phyloP scores from a whole-genome alignment of 2,329 filamentous ascomycete species.

The Pestalotiopsis sp. region DNA sequence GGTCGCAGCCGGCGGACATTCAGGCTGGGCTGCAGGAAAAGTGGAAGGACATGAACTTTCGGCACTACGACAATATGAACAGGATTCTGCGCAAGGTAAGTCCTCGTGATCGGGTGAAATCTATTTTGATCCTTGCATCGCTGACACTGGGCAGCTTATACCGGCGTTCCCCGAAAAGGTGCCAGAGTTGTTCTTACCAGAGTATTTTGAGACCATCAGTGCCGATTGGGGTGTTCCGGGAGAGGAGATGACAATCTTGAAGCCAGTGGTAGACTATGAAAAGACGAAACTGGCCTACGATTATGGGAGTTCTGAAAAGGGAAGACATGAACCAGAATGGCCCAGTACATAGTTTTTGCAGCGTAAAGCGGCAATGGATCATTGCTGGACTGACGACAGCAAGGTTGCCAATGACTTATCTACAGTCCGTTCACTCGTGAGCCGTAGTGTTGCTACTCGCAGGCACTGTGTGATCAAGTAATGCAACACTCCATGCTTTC shows the following conservation, averaged over 20 bases:
- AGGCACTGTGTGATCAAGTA: background rate
- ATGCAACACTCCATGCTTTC: too few species aligned
- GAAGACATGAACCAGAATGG: slow-evolving; percentile 26
- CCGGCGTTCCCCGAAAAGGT: slow-evolving; percentile 20
- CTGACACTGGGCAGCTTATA: slow-evolving; percentile 1
- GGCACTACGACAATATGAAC: slow-evolving; percentile 31
- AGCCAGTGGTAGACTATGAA: slow-evolving; percentile 27
- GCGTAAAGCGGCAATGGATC: background rate
- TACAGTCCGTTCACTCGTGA: too few species aligned
- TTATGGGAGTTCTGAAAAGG: slow-evolving; percentile 28
- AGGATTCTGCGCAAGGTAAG: slow-evolving; percentile 29
- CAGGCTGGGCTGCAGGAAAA: slow-evolving; percentile 23
- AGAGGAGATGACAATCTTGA: slow-evolving; percentile 30
- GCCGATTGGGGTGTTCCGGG: slow-evolving; percentile 26
- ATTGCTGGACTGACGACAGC: background rate
- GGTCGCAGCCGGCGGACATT: slow-evolving; percentile 23
- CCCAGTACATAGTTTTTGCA: slow-evolving; percentile 10
- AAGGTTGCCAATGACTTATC: background rate
- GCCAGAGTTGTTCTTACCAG: slow-evolving; percentile 22
- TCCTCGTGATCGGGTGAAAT: background rate
- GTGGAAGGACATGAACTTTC: slow-evolving; percentile 27
- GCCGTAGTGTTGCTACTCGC: background rate
- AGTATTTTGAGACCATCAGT: slow-evolving; percentile 24
- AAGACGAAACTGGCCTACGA: slow-evolving; percentile 28
- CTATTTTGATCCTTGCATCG: background rate